These are phyloP conservation scores for Crinitomyces ghanaensis DNA, from an alignment of 805 yeast species.

Conservation along the genomic window DNA sequence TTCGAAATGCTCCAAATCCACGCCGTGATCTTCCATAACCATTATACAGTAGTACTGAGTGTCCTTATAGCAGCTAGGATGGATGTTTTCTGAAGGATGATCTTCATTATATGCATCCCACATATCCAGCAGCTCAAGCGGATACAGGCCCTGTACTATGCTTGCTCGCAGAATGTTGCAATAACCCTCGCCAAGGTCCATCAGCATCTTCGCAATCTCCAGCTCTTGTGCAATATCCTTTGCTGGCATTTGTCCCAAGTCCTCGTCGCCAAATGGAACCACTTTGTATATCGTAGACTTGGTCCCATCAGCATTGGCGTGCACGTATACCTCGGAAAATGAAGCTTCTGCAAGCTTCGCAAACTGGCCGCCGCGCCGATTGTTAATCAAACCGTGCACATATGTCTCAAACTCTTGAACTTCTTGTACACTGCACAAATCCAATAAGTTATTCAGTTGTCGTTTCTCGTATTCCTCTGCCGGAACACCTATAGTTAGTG, in stretches of 20 bases:
- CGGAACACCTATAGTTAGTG: slow-evolving; percentile 24
- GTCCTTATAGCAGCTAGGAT: slow-evolving; percentile 30
- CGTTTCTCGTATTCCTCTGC: slow-evolving; percentile 26
- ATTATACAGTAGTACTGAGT: slow-evolving; percentile 28
- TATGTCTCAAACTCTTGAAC: slow-evolving; percentile 22
- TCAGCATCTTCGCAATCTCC: slow-evolving; percentile 32
- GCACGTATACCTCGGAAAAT: slow-evolving; percentile 34
- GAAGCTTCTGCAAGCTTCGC: slow-evolving; percentile 37
- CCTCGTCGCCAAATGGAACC: slow-evolving; percentile 40
- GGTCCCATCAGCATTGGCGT: slow-evolving; percentile 16
- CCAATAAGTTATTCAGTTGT: slow-evolving; percentile 27
- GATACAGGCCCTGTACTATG: slow-evolving; percentile 38
- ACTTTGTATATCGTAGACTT: slow-evolving; percentile 35
- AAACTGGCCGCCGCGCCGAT: no score
- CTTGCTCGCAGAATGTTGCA: slow-evolving; percentile 32
- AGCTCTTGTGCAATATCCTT: slow-evolving; percentile 38
- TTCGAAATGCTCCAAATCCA: slow-evolving; percentile 34
- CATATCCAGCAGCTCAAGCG: slow-evolving; percentile 29
- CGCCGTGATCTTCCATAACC: slow-evolving; percentile 27
- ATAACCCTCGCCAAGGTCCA: slow-evolving; percentile 34
- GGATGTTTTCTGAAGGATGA: slow-evolving; percentile 24
- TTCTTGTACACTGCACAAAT: slow-evolving; percentile 27
- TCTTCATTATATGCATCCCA: slow-evolving; percentile 33
- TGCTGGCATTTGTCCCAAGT: slow-evolving; percentile 31
- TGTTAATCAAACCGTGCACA: slow-evolving; percentile 14